Evolutionary conservation across 2,329 filamentous ascomycete genomes (phyloP).

Genomic region (Calonectria hawksworthii): DNA sequence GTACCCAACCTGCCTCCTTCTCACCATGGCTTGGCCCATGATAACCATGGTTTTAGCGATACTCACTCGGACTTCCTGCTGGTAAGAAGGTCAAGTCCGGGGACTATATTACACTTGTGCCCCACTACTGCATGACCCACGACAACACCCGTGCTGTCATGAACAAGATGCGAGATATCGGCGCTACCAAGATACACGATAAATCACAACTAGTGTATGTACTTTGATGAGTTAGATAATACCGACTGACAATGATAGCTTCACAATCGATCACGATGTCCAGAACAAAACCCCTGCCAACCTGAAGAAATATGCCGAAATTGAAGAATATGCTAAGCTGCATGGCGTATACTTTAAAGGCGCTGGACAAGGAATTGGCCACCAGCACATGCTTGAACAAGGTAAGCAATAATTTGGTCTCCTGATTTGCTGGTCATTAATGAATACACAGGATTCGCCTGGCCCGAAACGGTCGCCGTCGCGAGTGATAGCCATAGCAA

Average conservation of each 20-base stretch:
- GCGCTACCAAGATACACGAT: conserved; percentile 79
- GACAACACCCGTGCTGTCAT: conserved; percentile 86
- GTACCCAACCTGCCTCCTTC: too few relatives aligned
- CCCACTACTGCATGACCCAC: conserved; percentile 80
- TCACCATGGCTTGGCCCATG: too few relatives aligned
- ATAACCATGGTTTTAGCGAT: too few relatives aligned
- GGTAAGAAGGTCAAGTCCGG: conserved; percentile 83
- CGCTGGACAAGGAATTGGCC: conserved; percentile 85
- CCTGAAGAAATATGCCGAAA: conserved; percentile 84
- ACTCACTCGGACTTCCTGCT: conserved; percentile 79
- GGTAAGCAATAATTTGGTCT: not conserved
- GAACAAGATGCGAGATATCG: conserved; percentile 83
- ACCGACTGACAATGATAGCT: conserved; percentile 43
- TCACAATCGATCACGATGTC: conserved; percentile 90
- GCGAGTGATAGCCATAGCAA: conserved; percentile 85
- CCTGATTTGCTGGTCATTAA: conserved; percentile 11
- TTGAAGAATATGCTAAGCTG: conserved; percentile 83
- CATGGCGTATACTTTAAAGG: conserved; percentile 85
- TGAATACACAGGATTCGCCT: conserved; percentile 73
- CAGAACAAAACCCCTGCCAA: conserved; percentile 86
- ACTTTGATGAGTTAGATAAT: too few relatives aligned
- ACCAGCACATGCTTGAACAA: conserved; percentile 88
- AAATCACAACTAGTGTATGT: conserved; percentile 73
- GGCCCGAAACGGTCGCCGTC: conserved; percentile 88
- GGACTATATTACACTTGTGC: conserved; percentile 79